These are phyloP conservation scores for Harrya chromipes DNA, from an alignment of 768 basidiomycete species.

Conservation along the genomic window DNA sequence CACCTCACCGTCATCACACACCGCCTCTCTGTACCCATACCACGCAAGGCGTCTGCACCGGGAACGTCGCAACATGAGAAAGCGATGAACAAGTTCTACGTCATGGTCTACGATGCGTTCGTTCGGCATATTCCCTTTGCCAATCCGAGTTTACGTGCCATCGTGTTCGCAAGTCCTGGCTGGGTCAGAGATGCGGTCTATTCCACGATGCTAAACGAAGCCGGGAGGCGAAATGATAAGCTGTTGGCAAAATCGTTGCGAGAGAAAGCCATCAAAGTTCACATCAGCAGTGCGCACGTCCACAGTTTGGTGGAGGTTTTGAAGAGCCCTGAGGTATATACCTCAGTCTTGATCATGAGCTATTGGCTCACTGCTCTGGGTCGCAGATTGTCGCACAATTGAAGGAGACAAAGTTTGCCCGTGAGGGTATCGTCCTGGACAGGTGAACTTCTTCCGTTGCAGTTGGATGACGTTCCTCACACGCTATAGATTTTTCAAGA, in stretches of 20 bases:
- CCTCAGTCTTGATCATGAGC: neutral
- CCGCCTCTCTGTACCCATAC: constrained; percentile 83
- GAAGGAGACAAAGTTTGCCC: constrained; percentile 95
- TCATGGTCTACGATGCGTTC: constrained; percentile 82
- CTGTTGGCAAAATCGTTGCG: constrained; percentile 66
- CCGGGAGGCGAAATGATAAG: constrained; percentile 79
- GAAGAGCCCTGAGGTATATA: constrained; percentile 79
- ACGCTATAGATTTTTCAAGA: constrained; percentile 85
- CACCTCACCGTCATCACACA: constrained; percentile 96
- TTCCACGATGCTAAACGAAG: constrained; percentile 81
- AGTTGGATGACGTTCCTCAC: neutral
- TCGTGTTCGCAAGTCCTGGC: constrained; percentile 96
- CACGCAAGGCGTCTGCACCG: constrained; percentile 83
- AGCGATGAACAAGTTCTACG: constrained; percentile 80
- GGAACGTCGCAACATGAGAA: constrained; percentile 89
- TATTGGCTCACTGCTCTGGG: neutral
- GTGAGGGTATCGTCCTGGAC: constrained; percentile 89
- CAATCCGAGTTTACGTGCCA: constrained; percentile 69
- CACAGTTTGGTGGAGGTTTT: constrained; percentile 93
- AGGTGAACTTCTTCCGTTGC: constrained; percentile 44
- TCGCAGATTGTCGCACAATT: constrained; percentile 66
- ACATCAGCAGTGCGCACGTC: constrained; percentile 90
- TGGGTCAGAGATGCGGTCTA: constrained; percentile 91
- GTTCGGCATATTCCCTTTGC: constrained; percentile 87
- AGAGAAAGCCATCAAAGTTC: constrained; percentile 87